phyloP scores from a whole-genome alignment of 164 flowering plant species.

The Protea cynaroides region DNA sequence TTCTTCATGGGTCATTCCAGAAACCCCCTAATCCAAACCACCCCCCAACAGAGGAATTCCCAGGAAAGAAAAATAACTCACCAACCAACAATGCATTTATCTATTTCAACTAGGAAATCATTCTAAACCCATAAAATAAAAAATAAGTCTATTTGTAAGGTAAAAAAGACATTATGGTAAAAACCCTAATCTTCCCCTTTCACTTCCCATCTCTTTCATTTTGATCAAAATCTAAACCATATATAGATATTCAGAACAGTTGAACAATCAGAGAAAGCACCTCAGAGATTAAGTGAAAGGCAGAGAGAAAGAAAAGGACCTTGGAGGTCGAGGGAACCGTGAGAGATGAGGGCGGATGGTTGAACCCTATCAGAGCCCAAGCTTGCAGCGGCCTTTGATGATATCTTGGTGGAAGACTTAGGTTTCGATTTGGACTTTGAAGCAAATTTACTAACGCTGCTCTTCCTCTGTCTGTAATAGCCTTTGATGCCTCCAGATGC shows the following conservation, averaged over 20 bases:
- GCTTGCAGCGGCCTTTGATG: conserved; percentile 23
- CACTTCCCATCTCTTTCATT: neutral
- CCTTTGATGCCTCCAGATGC: conserved; percentile 53
- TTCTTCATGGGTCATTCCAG: neutral
- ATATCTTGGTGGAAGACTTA: neutral
- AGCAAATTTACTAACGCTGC: conserved; percentile 10
- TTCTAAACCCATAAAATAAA: neutral
- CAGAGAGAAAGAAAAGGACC: conserved; percentile 28
- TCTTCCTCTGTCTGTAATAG: conserved; percentile 68
- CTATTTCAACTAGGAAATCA: neutral
- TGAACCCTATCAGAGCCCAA: conserved; percentile 38
- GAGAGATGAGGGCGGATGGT: conserved; percentile 45
- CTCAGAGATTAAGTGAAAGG: neutral
- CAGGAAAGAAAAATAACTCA: neutral
- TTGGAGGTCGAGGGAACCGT: conserved; percentile 45
- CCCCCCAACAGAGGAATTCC: neutral
- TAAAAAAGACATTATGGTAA: neutral
- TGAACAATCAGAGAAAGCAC: neutral
- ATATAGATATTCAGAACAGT: too few species aligned
- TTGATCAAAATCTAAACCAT: too few species aligned
- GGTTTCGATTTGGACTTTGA: conserved; percentile 19
- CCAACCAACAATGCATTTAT: too few species aligned
- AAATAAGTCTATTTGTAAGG: neutral
- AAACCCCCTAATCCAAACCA: too few species aligned
- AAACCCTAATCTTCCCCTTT: neutral